Conservation (phyloP, 345 rosid genomes). For the Brassica carinata region DNA sequence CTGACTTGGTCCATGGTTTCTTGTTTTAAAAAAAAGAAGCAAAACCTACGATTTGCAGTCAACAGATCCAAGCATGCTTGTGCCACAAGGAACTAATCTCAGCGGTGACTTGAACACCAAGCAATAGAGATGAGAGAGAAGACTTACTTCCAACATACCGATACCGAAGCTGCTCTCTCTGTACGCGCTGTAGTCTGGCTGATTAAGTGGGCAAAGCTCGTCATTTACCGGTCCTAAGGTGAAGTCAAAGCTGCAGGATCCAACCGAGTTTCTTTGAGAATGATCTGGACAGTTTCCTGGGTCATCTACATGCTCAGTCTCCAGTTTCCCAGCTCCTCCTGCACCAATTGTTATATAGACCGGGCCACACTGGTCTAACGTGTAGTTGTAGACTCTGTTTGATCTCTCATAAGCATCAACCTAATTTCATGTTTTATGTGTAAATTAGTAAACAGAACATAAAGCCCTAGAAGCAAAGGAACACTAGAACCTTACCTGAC, state of each 20-base stretch:
- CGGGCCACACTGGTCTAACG: constrained; percentile 80
- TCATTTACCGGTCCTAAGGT: constrained; percentile 68
- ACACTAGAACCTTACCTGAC: constrained; percentile 53
- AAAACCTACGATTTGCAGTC: not conserved
- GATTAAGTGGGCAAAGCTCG: constrained; percentile 66
- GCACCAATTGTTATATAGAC: constrained; percentile 72
- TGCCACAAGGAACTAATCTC: not conserved
- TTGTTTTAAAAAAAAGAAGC: not conserved
- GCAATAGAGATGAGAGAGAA: not conserved
- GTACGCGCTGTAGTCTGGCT: constrained; percentile 87
- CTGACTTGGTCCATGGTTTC: not conserved
- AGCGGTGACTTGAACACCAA: constrained; percentile 14
- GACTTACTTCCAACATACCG: constrained; percentile 79
- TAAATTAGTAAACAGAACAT: not conserved
- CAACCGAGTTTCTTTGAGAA: constrained; percentile 36
- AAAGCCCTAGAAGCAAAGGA: not conserved
- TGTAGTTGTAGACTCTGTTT: constrained; percentile 82
- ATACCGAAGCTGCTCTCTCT: constrained; percentile 95
- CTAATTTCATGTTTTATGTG: not conserved
- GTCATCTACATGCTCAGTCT: constrained; percentile 74
- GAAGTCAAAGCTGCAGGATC: constrained; percentile 62
- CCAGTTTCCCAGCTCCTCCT: constrained; percentile 80
- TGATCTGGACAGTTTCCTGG: constrained; percentile 79
- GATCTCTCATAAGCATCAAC: constrained; percentile 73
- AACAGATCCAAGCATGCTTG: constrained; percentile 3